These are phyloP conservation scores for Populus nigra DNA, from an alignment of 345 rosid species.

Conservation along the genomic window DNA sequence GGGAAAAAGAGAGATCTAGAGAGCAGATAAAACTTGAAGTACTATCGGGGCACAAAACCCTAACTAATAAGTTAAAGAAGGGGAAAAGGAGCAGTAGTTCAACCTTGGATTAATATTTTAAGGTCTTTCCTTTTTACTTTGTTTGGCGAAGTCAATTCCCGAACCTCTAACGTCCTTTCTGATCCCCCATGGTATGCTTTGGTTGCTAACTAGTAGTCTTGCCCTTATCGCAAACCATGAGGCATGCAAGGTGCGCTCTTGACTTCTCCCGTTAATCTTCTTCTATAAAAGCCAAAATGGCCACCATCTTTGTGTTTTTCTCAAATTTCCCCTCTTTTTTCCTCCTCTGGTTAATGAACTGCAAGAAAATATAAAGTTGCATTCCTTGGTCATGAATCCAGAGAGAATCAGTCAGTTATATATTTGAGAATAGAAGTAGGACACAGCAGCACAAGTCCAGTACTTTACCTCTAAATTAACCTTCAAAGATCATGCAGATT, in stretches of 20 bases:
- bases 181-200: not conserved
- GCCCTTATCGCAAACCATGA: constrained; percentile 3
- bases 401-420: too few relatives aligned
- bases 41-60: not conserved
- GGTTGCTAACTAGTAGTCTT: not conserved
- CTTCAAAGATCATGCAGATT: constrained; percentile 24
- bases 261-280: constrained; percentile 51
- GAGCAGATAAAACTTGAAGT: not conserved
- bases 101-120: not conserved
- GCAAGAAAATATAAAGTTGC: constrained; percentile 6
- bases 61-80: not conserved
- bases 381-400: too few relatives aligned
- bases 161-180: constrained; percentile 53
- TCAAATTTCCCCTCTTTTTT: constrained; percentile 9
- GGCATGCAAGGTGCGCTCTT: constrained; percentile 81
- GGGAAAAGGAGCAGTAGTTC: not conserved
- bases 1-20: not conserved
- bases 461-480: not conserved
- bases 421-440: too few relatives aligned
- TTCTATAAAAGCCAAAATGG: constrained; percentile 25
- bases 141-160: constrained; percentile 74
- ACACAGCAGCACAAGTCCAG: not conserved
- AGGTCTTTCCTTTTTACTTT: not conserved
- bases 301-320: not conserved
- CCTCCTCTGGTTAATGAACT: constrained; percentile 29